Evolutionary conservation across 352 stramenopile species (phyloP).

Genomic region (Globisporangium okanoganense): DNA sequence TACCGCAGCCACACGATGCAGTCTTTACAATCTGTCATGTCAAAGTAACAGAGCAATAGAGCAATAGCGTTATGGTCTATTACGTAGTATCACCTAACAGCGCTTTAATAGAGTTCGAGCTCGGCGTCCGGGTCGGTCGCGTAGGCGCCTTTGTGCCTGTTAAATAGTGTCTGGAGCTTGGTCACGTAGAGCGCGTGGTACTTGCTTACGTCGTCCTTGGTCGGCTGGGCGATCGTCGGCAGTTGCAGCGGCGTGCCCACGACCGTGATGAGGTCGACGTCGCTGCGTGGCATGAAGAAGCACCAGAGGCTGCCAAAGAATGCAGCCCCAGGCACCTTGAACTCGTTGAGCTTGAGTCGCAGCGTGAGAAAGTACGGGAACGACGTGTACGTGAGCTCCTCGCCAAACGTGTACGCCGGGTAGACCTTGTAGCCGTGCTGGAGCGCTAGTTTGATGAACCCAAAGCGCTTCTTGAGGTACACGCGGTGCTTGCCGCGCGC

Average conservation of each 20-base stretch:
- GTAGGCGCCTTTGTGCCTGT: conserved; percentile 83
- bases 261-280: conserved; percentile 85
- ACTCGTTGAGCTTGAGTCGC: conserved; percentile 78
- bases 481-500: conserved; percentile 79
- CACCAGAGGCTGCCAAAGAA: conserved; percentile 71
- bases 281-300: conserved; percentile 77
- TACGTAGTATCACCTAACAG: not conserved
- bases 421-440: conserved; percentile 88
- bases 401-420: conserved; percentile 91
- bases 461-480: conserved; percentile 88
- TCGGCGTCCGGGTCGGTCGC: conserved; percentile 48
- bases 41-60: not conserved
- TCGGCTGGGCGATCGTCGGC: conserved; percentile 82
- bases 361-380: conserved; percentile 75
- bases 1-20: conserved; percentile 48
- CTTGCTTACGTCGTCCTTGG: conserved; percentile 78
- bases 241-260: conserved; percentile 84
- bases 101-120: conserved; percentile 49
- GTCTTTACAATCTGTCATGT: conserved; percentile 15
- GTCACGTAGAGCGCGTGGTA: conserved; percentile 89
- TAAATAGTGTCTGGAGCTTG: conserved; percentile 81
- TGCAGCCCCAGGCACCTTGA: conserved; percentile 79
- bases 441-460: conserved; percentile 93
- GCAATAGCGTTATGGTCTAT: not conserved
- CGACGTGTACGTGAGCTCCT: conserved; percentile 86